A percentile compares a stretch with the other conserved stretches of the same genome.
Conservation (phyloP, 805 yeast genomes). For the Komagataella ulmi region DNA sequence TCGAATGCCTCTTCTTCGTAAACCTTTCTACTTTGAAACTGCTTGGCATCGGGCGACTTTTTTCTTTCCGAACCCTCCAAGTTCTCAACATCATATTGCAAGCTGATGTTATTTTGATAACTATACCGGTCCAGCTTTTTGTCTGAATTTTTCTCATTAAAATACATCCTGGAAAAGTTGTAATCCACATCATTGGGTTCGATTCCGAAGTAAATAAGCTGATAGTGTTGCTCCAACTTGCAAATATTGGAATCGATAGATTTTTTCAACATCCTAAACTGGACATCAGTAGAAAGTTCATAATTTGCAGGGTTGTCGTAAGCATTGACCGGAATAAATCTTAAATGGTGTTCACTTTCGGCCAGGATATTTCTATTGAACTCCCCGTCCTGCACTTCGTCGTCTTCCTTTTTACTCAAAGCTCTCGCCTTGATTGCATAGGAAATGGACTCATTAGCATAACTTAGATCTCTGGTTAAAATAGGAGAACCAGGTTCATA, state of each 20-base stretch:
- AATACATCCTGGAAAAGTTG: neutral
- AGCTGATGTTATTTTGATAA: neutral
- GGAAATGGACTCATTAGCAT: constrained; percentile 27
- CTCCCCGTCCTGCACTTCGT: neutral
- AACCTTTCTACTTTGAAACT: neutral
- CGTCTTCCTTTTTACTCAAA: constrained; percentile 21
- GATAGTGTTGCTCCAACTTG: neutral
- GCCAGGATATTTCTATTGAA: constrained; percentile 6
- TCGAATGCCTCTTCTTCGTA: neutral
- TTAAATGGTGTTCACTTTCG: constrained; percentile 9
- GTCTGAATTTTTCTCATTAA: neutral
- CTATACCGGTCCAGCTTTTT: neutral
- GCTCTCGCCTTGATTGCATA: constrained; percentile 43
- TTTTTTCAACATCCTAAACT: neutral
- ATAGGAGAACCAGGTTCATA: constrained; percentile 38
- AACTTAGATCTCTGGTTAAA: constrained; percentile 29
- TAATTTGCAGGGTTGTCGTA: constrained; percentile 2
- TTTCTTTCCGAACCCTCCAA: neutral
- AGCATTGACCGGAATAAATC: constrained; percentile 15
- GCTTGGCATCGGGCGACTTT: neutral
- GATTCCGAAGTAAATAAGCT: neutral
- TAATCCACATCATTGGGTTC: neutral
- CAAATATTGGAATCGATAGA: neutral
- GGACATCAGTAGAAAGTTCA: neutral
- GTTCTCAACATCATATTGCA: neutral